phyloP scores from a whole-genome alignment of 2,329 filamentous ascomycete species.

The Aureobasidium sp. region DNA sequence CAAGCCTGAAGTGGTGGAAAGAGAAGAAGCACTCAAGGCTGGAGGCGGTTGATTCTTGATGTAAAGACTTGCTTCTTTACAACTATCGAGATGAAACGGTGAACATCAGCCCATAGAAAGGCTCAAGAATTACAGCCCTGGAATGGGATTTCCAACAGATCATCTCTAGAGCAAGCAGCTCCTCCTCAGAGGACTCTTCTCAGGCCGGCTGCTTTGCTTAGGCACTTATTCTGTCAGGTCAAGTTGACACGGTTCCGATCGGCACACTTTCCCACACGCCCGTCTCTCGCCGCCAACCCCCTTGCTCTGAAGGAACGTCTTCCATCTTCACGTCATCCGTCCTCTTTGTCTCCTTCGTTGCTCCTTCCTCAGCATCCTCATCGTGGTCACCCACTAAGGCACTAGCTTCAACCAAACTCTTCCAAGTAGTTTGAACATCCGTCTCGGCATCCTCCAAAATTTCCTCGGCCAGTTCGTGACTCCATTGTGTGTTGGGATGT shows the following conservation, averaged over 20 bases:
- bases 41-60: conserved; percentile 18
- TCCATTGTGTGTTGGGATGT: conserved; percentile 28
- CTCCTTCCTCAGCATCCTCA: background rate
- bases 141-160: background rate
- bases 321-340: conserved; percentile 9
- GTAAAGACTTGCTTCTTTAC: background rate
- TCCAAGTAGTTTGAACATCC: conserved; percentile 13
- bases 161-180: background rate
- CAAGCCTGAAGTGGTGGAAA: conserved; percentile 78
- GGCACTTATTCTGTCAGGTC: background rate
- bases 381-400: conserved; percentile 9
- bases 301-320: conserved; percentile 11
- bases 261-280: conserved; percentile 6
- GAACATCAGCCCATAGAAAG: background rate
- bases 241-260: conserved; percentile 1
- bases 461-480: conserved; percentile 23
- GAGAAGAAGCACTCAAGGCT: conserved; percentile 53
- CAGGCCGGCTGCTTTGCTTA: background rate
- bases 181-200: background rate
- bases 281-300: conserved; percentile 13
- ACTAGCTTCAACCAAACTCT: conserved; percentile 8
- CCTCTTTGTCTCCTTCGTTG: conserved; percentile 16
- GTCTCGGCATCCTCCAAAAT: conserved; percentile 1
- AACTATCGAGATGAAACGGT: background rate
- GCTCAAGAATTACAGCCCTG: background rate